Evolutionary conservation across 768 basidiomycete genomes (phyloP), one percentile per base, ranked within the genome.

Genomic region (Lepiota venenata): DNA sequence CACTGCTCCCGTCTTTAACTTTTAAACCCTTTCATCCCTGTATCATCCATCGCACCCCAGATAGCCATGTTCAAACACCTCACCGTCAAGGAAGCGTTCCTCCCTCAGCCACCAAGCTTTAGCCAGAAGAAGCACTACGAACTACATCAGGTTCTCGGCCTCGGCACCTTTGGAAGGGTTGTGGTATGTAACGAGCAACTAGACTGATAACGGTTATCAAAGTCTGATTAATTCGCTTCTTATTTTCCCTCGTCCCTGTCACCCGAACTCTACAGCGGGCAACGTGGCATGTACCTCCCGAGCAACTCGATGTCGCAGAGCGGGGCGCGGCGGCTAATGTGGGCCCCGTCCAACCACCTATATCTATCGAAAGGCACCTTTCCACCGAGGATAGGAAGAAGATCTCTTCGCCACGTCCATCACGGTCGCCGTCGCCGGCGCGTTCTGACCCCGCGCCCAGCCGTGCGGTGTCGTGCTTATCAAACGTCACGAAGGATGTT

Each of bases 131-230:
- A 88, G 68, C 65, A 75, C 20, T 92, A 93, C 61, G 85, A 86
- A 56, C 71, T 88, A 1, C 83, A 88, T 55, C 78, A 86, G 25
- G 75, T 84, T 3, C 74, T 95, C 3, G 94, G 94, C 4, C 78
- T 79, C 12, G 94, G 94, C 2, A 85, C 92, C 0, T 97, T 96
- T 70, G 94, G 94, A 21, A 91, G 92, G 66, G 96, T 98, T 45
- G 78, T 93, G 68, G 88, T 91, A 63, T 50, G 65, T 65, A 53
- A 47, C 44, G 38, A 27, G 6, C 21, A 42, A 51, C 21, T 22
- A 18, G 21, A 36, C 38, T 18, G 6, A 18, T 46, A 44, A 37
- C 37, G 29, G 15, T 38, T 27, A 15, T 18, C 11, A 39, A n/a
- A 18, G 29, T 40, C 27, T 21, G 22, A 7, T 15, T 27, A 18